Evolutionary conservation across 768 basidiomycete genomes (phyloP), one percentile per base, ranked within the genome.

Genomic region (Hypholoma sublateritium): DNA sequence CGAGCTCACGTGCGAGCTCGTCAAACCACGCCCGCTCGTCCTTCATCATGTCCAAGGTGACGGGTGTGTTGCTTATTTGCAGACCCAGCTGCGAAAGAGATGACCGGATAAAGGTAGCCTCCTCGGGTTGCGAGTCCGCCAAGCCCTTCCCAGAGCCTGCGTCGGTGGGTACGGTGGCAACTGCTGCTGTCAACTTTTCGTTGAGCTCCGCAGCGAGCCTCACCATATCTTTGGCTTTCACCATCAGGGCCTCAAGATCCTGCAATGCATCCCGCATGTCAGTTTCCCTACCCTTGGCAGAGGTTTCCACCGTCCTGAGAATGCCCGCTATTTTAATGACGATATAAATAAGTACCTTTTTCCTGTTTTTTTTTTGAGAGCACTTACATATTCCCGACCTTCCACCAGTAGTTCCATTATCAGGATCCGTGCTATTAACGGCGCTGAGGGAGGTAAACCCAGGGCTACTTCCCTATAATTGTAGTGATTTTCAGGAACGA

Each of bases 141-240:
- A 77, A 62, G 35, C 73, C 63, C 5, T 66, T 60, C 41, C 58
- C 55, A n/a, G 56, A 62, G 21, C 42, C 62, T 7, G 59, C 65
- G 19, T 54, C 58, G 17, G 54, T 62, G 50, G 72, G 55, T 2
- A 65, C 50, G 24, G 68, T 56, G 13, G 65, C 57, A 7, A 71
- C 55, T 1, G 69, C 64, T 0, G 81, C 80, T 6, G 87, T 86
- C 22, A 97, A 78, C 59, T 85, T 90, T 55, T 91, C 85, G 65
- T 93, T 95, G 59, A 98, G 81, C 36, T 95, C 89, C 50, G 87
- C 88, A 2, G 96, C 95, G 21, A 98, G 80, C 28, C 83, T 83
- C 55, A 95, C 95, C 87, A 98, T 96, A 62, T 95, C 93, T 61
- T 85, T 88, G 1, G 95, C 94, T 67, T 95, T 91, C 47, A 88